These are phyloP conservation scores for Bjerkandera adusta DNA, from an alignment of 1,284 basidiomycete genomes.

Conservation along the genomic window DNA sequence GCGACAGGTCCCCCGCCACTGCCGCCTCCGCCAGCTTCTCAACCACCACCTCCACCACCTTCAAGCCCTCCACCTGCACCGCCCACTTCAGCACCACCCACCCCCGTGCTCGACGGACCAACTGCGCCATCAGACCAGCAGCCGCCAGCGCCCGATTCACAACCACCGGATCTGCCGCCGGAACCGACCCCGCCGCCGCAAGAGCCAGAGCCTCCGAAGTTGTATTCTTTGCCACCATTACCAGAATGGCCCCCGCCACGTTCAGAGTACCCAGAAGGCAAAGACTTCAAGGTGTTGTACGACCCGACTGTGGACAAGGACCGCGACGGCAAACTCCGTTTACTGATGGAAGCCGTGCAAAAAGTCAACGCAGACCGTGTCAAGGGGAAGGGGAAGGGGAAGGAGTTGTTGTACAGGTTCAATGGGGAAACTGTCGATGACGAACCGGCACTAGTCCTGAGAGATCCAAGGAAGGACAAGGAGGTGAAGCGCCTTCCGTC, in stretches of 20 bases:
- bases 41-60: slow-evolving; percentile 8
- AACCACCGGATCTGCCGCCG: slow-evolving; percentile 15
- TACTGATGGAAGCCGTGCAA: slow-evolving; percentile 53
- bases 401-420: slow-evolving; percentile 54
- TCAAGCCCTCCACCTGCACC: slow-evolving; percentile 8
- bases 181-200: slow-evolving; percentile 26
- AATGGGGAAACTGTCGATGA: slow-evolving; percentile 55
- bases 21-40: slow-evolving; percentile 12
- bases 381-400: slow-evolving; percentile 61
- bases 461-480: slow-evolving; percentile 55
- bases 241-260: slow-evolving; percentile 46
- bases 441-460: slow-evolving; percentile 41
- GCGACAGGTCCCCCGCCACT: slow-evolving; percentile 17
- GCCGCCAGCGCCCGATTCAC: slow-evolving; percentile 19
- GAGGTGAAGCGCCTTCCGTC: slow-evolving; percentile 33
- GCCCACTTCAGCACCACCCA: slow-evolving; percentile 19
- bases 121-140: slow-evolving; percentile 22
- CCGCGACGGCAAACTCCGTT: slow-evolving; percentile 40
- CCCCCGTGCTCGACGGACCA: slow-evolving; percentile 21
- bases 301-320: slow-evolving; percentile 56
- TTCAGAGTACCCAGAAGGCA: slow-evolving; percentile 43
- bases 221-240: slow-evolving; percentile 37
- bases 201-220: slow-evolving; percentile 24
- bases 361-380: slow-evolving; percentile 42
- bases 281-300: slow-evolving; percentile 59